A percentile compares a stretch with the other conserved stretches of the same genome.
These are phyloP conservation scores for Ochromonas danica DNA, from an alignment of 108 stramenopile species.

Conservation along the genomic window DNA sequence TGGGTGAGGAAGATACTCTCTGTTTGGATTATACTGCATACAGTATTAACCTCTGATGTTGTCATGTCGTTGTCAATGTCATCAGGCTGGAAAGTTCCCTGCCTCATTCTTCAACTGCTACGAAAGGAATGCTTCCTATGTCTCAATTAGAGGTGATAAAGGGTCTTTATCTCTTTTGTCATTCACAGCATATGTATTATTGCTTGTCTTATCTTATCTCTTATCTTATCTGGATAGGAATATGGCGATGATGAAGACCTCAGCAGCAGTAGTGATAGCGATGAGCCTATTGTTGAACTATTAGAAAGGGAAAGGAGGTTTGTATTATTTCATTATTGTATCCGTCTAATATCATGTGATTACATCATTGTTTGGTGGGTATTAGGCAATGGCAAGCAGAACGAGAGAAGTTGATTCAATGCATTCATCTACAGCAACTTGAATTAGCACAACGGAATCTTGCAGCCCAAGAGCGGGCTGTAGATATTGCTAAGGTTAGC, in stretches of 20 bases:
- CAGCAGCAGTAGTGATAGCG: background rate
- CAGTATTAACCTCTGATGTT: too few relatives aligned
- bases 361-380: background rate
- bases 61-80: too few relatives aligned
- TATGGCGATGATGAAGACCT: background rate
- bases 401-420: constrained; percentile 24
- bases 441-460: constrained; percentile 25
- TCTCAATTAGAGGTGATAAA: background rate
- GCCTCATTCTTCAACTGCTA: background rate
- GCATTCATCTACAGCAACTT: constrained; percentile 35
- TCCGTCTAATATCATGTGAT: background rate
- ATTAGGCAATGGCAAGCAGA: constrained; percentile 31
- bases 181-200: background rate
- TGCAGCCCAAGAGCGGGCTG: constrained; percentile 28
- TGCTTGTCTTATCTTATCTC: background rate
- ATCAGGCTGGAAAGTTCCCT: too few relatives aligned
- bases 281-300: constrained; percentile 25
- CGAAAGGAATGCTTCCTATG: background rate
- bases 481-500: constrained; percentile 30
- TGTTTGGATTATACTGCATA: too few relatives aligned
- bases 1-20: too few relatives aligned
- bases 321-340: background rate
- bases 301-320: constrained; percentile 25
- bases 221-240: constrained; percentile 7
- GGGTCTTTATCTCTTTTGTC: background rate